Percentiles rank a stretch among this genome's conserved stretches.
These are phyloP conservation scores for Clathrus columnatus DNA, from an alignment of 768 basidiomycete genomes.

Conservation along the genomic window DNA sequence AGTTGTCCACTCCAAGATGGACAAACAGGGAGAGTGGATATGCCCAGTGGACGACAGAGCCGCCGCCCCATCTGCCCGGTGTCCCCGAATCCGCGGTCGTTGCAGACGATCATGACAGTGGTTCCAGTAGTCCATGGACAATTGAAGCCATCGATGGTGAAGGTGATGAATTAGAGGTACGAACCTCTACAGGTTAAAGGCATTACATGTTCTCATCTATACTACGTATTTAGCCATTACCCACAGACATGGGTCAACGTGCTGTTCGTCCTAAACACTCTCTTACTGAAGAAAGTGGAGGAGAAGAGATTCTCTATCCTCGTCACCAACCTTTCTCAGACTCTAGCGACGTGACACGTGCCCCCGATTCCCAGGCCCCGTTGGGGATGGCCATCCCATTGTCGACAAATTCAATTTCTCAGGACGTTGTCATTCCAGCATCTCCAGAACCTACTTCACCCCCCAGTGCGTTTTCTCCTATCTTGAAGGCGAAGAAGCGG, in stretches of 20 bases:
- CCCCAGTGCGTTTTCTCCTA: conserved; percentile 53
- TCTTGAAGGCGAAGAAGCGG: conserved; percentile 60
- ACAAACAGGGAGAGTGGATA: conserved; percentile 35
- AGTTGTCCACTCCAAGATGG: conserved; percentile 96
- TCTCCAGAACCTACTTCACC: conserved; percentile 36
- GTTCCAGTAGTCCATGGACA: conserved; percentile 78
- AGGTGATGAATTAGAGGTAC: conserved; percentile 58
- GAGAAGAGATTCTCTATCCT: conserved; percentile 85
- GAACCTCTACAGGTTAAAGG: conserved; percentile 9
- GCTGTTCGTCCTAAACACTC: conserved; percentile 37
- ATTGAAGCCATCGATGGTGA: conserved; percentile 83
- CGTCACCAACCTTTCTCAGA: conserved; percentile 30
- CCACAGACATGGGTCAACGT: conserved; percentile 1
- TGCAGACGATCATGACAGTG: conserved; percentile 38
- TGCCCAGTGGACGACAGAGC: conserved; percentile 26
- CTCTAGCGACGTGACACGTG: conserved; percentile 10
- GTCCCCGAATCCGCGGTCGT: conserved; percentile 20
- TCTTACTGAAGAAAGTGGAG: conserved; percentile 75
- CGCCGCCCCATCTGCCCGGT: conserved; percentile 25
- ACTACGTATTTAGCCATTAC: conserved; percentile 16
- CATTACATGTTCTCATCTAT: neutral
- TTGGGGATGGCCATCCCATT: conserved; percentile 21
- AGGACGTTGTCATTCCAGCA: conserved; percentile 20
- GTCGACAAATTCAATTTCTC: conserved; percentile 19
- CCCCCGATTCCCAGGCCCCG: conserved; percentile 17